A percentile compares a stretch with the other conserved stretches of the same genome.
Evolutionary conservation across 2,329 filamentous ascomycete species (phyloP).

Genomic region (Emmonsiellopsis sp.): DNA sequence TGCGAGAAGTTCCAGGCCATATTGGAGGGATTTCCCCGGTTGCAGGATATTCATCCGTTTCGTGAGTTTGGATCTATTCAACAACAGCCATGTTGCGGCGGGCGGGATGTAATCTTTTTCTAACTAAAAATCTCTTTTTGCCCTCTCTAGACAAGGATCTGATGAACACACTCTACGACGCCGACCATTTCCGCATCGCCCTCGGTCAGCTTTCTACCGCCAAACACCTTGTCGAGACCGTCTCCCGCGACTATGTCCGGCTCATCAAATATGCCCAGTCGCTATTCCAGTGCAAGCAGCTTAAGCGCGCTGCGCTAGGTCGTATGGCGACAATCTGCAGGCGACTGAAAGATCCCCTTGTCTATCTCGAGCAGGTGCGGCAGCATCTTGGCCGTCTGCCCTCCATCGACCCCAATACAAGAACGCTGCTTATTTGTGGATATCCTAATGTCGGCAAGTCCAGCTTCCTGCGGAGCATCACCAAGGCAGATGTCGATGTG

Average conservation of each 20-base stretch:
- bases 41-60: slow-evolving; percentile 93
- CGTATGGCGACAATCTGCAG: slow-evolving; percentile 98
- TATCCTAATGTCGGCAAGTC: slow-evolving; percentile 98
- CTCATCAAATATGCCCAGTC: slow-evolving; percentile 94
- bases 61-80: slow-evolving; percentile 43
- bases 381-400: slow-evolving; percentile 96
- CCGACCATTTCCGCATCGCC: slow-evolving; percentile 94
- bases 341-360: slow-evolving; percentile 83
- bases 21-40: slow-evolving; percentile 82
- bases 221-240: slow-evolving; percentile 93
- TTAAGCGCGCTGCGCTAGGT: slow-evolving; percentile 91
- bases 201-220: slow-evolving; percentile 93
- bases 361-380: slow-evolving; percentile 92
- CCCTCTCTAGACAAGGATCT: slow-evolving; percentile 57
- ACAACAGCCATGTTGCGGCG: slow-evolving; percentile 12
- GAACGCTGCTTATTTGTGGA: slow-evolving; percentile 90
- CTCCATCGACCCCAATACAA: slow-evolving; percentile 95
- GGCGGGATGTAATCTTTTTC: neutral
- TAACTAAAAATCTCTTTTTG: slow-evolving; percentile 10
- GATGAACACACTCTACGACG: slow-evolving; percentile 97
- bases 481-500: slow-evolving; percentile 88
- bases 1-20: slow-evolving; percentile 86
- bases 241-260: slow-evolving; percentile 90
- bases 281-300: slow-evolving; percentile 97
- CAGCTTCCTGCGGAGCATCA: slow-evolving; percentile 86